Conservation (phyloP, 129 eudicot genomes). For the Artemisia tridentata region DNA sequence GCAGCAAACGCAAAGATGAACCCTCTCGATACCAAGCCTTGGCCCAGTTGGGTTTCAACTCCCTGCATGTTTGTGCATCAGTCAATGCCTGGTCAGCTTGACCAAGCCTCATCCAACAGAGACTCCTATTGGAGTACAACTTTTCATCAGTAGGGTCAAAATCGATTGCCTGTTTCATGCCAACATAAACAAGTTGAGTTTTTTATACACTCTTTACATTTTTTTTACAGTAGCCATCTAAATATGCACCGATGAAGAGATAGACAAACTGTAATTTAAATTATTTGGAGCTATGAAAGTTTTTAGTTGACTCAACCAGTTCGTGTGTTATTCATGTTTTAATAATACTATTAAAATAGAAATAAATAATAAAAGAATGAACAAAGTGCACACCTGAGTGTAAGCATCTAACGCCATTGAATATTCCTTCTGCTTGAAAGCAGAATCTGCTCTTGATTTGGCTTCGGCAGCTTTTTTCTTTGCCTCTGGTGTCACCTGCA, state of each 20-base stretch:
- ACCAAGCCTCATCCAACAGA: constrained; percentile 90
- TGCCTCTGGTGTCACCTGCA: constrained; percentile 67
- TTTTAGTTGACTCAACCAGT: no score
- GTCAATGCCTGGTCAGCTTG: constrained; percentile 84
- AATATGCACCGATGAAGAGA: not conserved
- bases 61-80: constrained; percentile 83
- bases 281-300: not conserved
- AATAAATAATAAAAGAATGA: not conserved
- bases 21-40: constrained; percentile 98
- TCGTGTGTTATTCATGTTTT: not conserved
- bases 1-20: constrained; percentile 82
- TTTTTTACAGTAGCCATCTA: not conserved
- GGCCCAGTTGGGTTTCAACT: constrained; percentile 75
- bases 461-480: constrained; percentile 88
- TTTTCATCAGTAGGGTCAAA: constrained; percentile 83
- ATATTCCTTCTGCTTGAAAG: constrained; percentile 67
- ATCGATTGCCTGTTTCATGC: constrained; percentile 71
- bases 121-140: constrained; percentile 80
- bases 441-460: constrained; percentile 82
- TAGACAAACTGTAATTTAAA: not conserved
- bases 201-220: not conserved
- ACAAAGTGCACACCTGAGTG: constrained; percentile 53
- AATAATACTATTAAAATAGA: no score
- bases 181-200: constrained; percentile 1
- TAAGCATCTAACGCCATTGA: constrained; percentile 76